These are phyloP conservation scores for Podaxis sp. DNA, from an alignment of 768 basidiomycete genomes.

Conservation along the genomic window DNA sequence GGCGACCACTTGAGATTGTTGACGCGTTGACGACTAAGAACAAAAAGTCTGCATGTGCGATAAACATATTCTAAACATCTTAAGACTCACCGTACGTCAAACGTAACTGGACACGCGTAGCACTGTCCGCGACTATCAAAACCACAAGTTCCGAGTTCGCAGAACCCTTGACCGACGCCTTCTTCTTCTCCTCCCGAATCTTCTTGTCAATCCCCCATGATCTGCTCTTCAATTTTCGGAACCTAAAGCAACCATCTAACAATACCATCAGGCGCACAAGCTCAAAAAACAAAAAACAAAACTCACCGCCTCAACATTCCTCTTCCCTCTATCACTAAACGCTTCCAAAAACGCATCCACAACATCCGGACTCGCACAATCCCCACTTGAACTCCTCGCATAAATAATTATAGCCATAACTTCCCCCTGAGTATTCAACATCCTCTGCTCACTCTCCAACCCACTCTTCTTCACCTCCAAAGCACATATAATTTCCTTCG, in stretches of 20 bases:
- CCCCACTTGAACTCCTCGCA: constrained; percentile 38
- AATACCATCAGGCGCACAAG: no score
- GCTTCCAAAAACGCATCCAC: constrained; percentile 38
- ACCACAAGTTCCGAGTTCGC: constrained; percentile 33
- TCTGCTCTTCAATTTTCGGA: constrained; percentile 33
- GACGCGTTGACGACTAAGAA: constrained; percentile 46
- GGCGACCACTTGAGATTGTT: constrained; percentile 47
- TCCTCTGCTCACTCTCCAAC: constrained; percentile 32
- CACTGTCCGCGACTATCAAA: constrained; percentile 35
- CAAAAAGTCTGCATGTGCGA: not conserved
- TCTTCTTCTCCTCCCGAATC: constrained; percentile 31
- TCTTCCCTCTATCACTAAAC: constrained; percentile 33
- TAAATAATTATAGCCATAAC: constrained; percentile 42
- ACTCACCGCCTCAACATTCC: constrained; percentile 28
- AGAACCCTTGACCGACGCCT: constrained; percentile 28
- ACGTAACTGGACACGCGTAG: constrained; percentile 35
- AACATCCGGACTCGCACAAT: constrained; percentile 31
- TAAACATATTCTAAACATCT: not conserved
- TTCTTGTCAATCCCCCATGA: constrained; percentile 33
- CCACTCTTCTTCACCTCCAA: constrained; percentile 30
- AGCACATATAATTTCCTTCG: constrained; percentile 27
- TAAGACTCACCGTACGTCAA: constrained; percentile 46
- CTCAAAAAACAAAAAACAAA: not conserved
- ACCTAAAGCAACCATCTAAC: constrained; percentile 19
- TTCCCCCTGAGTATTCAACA: constrained; percentile 36